Conservation (phyloP, 2,329 filamentous ascomycete species). For the Emmonsia crescens region DNA sequence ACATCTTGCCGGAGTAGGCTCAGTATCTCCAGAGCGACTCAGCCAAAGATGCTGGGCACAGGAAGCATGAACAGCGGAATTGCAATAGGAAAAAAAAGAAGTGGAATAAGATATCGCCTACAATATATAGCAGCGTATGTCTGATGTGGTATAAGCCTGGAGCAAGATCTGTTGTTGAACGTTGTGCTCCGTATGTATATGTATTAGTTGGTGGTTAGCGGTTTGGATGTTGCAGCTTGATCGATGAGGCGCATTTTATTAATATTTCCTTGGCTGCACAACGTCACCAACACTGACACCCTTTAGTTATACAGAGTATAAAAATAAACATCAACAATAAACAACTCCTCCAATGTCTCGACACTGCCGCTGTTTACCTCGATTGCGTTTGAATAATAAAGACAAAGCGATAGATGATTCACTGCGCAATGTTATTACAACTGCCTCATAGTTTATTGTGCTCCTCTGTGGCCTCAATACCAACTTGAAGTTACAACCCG, state of each 20-base stretch:
- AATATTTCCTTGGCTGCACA: neutral
- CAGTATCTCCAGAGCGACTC: neutral
- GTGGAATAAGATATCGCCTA: neutral
- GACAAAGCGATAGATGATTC: neutral
- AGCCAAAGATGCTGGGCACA: no score
- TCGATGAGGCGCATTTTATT: no score
- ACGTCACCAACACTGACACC: no score
- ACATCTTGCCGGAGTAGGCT: constrained; percentile 51
- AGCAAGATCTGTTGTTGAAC: neutral
- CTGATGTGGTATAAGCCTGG: neutral
- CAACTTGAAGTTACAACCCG: neutral
- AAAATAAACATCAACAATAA: neutral
- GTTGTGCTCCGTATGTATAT: neutral
- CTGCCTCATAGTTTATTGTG: neutral
- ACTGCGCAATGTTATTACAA: neutral
- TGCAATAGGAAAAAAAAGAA: neutral
- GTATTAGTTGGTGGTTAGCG: neutral
- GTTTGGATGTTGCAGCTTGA: neutral
- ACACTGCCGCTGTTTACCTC: neutral
- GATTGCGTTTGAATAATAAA: neutral
- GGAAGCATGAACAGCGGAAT: neutral
- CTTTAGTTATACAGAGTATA: no score
- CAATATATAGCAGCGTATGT: neutral
- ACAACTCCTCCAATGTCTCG: neutral
- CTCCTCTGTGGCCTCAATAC: neutral